A percentile compares a stretch with the other conserved stretches of the same genome.
phyloP scores from a whole-genome alignment of 306 rosid species.

The Albizia julibrissin region DNA sequence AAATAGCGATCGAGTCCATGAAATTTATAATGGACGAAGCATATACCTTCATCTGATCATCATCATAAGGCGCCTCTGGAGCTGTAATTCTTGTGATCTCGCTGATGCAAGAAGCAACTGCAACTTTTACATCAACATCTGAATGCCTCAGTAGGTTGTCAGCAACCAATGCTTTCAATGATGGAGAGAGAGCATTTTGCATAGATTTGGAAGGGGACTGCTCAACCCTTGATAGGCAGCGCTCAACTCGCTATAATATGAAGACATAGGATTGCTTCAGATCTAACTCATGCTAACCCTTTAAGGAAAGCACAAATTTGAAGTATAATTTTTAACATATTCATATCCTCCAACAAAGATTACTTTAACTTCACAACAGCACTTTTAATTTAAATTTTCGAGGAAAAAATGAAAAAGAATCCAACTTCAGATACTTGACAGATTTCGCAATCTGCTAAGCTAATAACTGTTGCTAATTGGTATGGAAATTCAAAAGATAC shows the following conservation, averaged over 20 bases:
- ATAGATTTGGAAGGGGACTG: conserved; percentile 75
- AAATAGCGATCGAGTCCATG: background rate
- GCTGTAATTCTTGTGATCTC: conserved; percentile 96
- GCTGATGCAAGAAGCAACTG: conserved; percentile 89
- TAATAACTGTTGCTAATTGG: background rate
- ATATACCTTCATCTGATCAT: conserved; percentile 88
- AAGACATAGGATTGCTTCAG: conserved; percentile 19
- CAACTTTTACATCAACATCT: conserved; percentile 74
- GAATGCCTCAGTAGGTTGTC: conserved; percentile 66
- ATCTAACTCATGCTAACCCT: background rate
- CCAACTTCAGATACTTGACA: conserved; percentile 20
- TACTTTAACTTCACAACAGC: background rate
- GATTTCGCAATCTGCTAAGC: background rate
- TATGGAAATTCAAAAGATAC: conserved; percentile 10
- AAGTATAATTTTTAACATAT: background rate
- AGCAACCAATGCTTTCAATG: conserved; percentile 66
- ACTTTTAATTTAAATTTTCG: background rate
- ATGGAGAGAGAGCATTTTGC: conserved; percentile 79
- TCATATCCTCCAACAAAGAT: conserved; percentile 2
- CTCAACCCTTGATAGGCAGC: conserved; percentile 67
- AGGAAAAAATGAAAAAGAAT: background rate
- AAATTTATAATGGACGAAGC: background rate
- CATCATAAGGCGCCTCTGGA: conserved; percentile 94
- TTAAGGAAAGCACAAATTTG: background rate
- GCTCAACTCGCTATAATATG: conserved; percentile 62